These are phyloP conservation scores for Globisporangium orthogonon DNA, from an alignment of 352 stramenopile genomes.

Conservation along the genomic window DNA sequence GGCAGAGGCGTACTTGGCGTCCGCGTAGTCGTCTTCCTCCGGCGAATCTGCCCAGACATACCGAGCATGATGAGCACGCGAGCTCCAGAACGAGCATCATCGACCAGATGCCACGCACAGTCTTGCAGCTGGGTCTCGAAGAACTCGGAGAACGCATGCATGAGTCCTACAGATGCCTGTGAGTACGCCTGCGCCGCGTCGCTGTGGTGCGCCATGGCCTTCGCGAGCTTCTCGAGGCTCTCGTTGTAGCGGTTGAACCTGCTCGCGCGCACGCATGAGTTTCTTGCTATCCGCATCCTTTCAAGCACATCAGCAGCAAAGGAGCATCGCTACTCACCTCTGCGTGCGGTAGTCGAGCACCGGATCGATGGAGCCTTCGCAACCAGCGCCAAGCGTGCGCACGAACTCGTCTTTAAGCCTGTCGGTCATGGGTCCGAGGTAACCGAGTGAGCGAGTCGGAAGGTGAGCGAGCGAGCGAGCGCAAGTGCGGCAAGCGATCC, in stretches of 20 bases:
- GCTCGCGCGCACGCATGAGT: not conserved
- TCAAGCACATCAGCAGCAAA: not conserved
- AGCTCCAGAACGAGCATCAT: not conserved
- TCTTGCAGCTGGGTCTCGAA: constrained; percentile 54
- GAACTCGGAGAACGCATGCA: constrained; percentile 56
- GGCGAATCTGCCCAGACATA: constrained; percentile 9
- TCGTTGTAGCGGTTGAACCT: constrained; percentile 63
- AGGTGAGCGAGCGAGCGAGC: constrained; percentile 2
- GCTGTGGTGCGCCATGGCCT: constrained; percentile 37
- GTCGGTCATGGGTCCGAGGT: not conserved
- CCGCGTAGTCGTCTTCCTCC: constrained; percentile 17
- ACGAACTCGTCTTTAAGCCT: constrained; percentile 75
- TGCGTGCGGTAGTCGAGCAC: constrained; percentile 61
- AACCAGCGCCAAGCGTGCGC: constrained; percentile 38
- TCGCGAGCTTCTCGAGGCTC: constrained; percentile 46
- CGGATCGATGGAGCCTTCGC: constrained; percentile 51
- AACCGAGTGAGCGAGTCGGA: not conserved
- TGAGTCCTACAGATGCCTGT: constrained; percentile 33
- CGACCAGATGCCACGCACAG: not conserved
- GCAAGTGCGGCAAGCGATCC: not conserved
- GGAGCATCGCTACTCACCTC: constrained; percentile 18
- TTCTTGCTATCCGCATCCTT: not conserved
- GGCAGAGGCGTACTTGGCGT: constrained; percentile 14
- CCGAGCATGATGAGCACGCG: not conserved
- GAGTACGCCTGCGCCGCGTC: constrained; percentile 36